These are phyloP conservation scores for Pseudogymnoascus sp. DNA, from an alignment of 2,329 filamentous ascomycete genomes.

Conservation along the genomic window DNA sequence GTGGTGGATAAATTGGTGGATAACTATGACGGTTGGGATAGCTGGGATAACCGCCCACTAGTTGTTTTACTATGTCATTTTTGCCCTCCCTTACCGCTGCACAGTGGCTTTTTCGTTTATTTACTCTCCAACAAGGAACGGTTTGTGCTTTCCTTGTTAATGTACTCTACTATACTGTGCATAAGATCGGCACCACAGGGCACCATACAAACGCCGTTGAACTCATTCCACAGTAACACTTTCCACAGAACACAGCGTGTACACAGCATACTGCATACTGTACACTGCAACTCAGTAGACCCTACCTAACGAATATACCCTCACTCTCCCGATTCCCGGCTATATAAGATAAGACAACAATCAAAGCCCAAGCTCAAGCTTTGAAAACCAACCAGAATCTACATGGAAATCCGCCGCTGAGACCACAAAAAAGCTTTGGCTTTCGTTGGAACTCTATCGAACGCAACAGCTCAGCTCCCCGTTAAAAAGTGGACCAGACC, in stretches of 20 bases:
- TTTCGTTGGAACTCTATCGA: slow-evolving; percentile 6
- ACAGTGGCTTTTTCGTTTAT: background rate
- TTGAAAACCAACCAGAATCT: background rate
- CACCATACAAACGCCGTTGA: background rate
- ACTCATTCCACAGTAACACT: background rate
- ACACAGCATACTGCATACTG: background rate
- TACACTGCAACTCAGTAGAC: background rate
- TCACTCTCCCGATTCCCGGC: background rate
- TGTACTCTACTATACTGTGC: background rate
- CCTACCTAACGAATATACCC: background rate
- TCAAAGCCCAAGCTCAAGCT: background rate
- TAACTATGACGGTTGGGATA: background rate
- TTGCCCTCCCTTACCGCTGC: background rate
- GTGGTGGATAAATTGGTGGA: background rate
- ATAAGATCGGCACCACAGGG: background rate
- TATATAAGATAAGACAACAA: slow-evolving; percentile 1
- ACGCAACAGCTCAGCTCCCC: background rate
- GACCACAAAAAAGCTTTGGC: slow-evolving; percentile 2
- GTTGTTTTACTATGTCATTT: background rate
- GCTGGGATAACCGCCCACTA: background rate
- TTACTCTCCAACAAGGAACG: background rate
- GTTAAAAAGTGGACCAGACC: slow-evolving; percentile 5
- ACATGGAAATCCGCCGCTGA: background rate
- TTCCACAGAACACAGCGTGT: no score
- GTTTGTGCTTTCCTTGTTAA: background rate